These are phyloP conservation scores for Allomyces macrogynus DNA, from an alignment of 192 early-diverging fungal species.

Conservation along the genomic window DNA sequence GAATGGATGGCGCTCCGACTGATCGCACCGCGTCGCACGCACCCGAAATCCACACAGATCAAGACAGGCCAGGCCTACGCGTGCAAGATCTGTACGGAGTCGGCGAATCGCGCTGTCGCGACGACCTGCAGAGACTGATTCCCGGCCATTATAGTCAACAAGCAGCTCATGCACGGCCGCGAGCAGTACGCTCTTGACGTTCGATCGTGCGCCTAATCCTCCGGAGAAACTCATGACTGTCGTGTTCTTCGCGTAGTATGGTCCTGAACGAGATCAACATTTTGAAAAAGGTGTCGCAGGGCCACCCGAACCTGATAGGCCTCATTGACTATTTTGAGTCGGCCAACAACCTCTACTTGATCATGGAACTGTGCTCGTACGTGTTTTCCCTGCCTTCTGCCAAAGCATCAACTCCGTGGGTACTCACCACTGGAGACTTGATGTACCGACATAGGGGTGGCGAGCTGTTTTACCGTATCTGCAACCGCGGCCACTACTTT, in stretches of 20 bases:
- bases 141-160: slow-evolving; percentile 30
- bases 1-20: no score
- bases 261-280: slow-evolving; percentile 54
- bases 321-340: slow-evolving; percentile 67
- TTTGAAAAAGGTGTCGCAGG: slow-evolving; percentile 41
- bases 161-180: slow-evolving; percentile 46
- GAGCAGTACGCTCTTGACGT: slow-evolving; percentile 10
- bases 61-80: slow-evolving; percentile 48
- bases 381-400: slow-evolving; percentile 11
- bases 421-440: not conserved
- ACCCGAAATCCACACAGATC: slow-evolving; percentile 15
- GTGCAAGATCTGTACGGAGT: slow-evolving; percentile 35
- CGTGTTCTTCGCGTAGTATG: slow-evolving; percentile 8
- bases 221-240: no score
- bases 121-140: no score
- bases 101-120: no score
- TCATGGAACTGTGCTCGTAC: not conserved
- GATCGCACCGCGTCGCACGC: no score
- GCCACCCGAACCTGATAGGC: slow-evolving; percentile 47
- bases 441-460: slow-evolving; percentile 40
- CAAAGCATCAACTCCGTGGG: slow-evolving; percentile 20
- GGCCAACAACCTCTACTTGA: slow-evolving; percentile 26
- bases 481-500: slow-evolving; percentile 53
- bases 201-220: no score
- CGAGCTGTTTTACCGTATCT: slow-evolving; percentile 71